Base-by-base conservation (phyloP, 2,329 filamentous ascomycete genomes). In the Colletotrichum australisinense region DNA sequence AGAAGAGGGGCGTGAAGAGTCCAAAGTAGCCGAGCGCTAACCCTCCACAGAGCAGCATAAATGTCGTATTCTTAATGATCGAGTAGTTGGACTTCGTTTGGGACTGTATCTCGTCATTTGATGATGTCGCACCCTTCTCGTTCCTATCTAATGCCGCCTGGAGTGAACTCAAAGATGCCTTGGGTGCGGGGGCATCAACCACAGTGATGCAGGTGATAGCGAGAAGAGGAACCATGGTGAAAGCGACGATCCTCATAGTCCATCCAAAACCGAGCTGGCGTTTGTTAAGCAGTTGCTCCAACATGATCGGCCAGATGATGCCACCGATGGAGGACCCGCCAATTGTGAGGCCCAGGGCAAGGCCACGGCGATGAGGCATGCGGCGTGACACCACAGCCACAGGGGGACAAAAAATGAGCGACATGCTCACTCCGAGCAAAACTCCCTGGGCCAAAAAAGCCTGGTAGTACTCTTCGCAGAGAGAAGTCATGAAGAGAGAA, bases 1-100 rank as follows among this genome's bases (percentile, higher is more conserved):
- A 90, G 78, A 89, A 88, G 62, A 89, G 82, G 30, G 88, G 86
- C 58, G 86, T 87, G 75, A 90, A 87, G 75, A 87, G 84, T 63
- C 76, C 78, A 14, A 83, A 79, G 76, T 84, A 78, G 19, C 58
- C 64, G 2, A 72, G 8, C 6, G 62, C 65, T 5, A 73, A 60
- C 1, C 66, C 70, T 14, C 65, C 42, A 9, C 70, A 69, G 4
- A 73, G 49, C 0, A 73, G 55, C 2, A 62, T 49, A 22, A 70
- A 73, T 6, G 69, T 49, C 16, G 56, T 35, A 26, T 77, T 76
- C 55, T 76, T 78, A 22, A 78, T 52, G 22, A 79, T 67, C 5
- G 70, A 57, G 60, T 67, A 26, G 46, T 68, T 46, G 56, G 59
- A 60, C 28, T 35, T 63, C 72, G 58, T 62, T 3, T 24, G 19